A percentile compares a stretch with the other conserved stretches of the same genome.
phyloP scores from a whole-genome alignment of 345 rosid genomes.

The Carallia pectinifolia region DNA sequence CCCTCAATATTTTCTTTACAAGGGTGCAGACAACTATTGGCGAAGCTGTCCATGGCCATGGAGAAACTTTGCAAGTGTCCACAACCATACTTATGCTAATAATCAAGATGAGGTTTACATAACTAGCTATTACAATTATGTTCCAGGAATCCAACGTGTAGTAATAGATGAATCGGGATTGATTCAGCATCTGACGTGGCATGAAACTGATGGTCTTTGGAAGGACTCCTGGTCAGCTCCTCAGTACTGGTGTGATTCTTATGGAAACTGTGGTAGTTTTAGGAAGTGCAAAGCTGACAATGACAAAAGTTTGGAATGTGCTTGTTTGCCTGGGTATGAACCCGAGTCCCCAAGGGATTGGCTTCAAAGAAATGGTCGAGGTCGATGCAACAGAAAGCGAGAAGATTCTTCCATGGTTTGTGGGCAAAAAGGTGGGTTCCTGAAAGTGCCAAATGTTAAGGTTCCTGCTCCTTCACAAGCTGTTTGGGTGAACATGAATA shows the following conservation, averaged over 20 bases:
- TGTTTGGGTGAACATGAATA: neutral
- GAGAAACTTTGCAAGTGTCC: neutral
- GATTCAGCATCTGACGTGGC: neutral
- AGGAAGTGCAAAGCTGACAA: neutral
- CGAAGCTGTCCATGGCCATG: slow-evolving; percentile 19
- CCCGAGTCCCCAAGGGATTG: slow-evolving; percentile 9
- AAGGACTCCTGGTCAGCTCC: neutral
- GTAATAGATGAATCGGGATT: slow-evolving; percentile 6
- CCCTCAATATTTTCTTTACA: neutral
- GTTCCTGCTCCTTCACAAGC: slow-evolving; percentile 17
- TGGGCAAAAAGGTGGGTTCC: slow-evolving; percentile 13
- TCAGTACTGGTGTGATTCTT: neutral
- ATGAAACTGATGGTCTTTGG: neutral
- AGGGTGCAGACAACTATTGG: neutral
- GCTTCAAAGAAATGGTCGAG: slow-evolving; percentile 7
- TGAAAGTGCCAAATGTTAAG: slow-evolving; percentile 7
- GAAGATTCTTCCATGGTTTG: neutral
- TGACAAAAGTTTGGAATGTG: slow-evolving; percentile 11
- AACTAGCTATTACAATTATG: neutral
- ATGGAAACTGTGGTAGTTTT: slow-evolving; percentile 15
- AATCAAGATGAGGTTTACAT: neutral
- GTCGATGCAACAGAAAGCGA: slow-evolving; percentile 18
- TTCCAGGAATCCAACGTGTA: neutral
- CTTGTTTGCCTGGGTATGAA: slow-evolving; percentile 21
- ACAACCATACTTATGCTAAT: neutral